Evolutionary conservation across 441 rosid genomes (phyloP).

Genomic region (Melastoma candidum): DNA sequence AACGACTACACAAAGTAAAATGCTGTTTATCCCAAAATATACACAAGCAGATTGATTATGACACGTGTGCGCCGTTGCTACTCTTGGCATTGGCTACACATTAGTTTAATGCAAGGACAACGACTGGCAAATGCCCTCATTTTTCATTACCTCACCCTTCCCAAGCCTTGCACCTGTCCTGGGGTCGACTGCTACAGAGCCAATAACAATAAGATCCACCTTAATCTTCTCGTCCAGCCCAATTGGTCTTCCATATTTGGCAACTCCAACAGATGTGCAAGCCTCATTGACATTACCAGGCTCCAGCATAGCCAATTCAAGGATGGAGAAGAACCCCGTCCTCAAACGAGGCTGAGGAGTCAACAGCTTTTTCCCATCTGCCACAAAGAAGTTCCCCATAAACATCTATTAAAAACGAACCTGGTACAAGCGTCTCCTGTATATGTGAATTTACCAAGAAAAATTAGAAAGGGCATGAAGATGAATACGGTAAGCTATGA

Average conservation of each 20-base stretch:
- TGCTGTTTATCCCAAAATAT: no score
- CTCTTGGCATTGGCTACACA: no score
- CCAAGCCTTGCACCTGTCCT: conserved; percentile 82
- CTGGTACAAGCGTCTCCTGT: no score
- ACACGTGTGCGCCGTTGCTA: no score
- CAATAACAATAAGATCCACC: conserved; percentile 74
- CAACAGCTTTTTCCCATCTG: conserved; percentile 67
- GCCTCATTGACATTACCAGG: conserved; percentile 48
- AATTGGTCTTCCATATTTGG: conserved; percentile 77
- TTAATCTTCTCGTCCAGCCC: conserved; percentile 71
- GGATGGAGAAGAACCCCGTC: conserved; percentile 77
- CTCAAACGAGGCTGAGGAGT: conserved; percentile 92
- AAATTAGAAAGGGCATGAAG: no score
- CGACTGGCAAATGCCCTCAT: conserved; percentile 4
- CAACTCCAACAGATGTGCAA: conserved; percentile 76
- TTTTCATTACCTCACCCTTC: conserved; percentile 71
- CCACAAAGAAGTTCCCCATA: background rate
- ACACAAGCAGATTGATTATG: no score
- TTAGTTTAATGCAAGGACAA: background rate
- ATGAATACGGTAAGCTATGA: no score
- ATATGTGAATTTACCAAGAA: no score
- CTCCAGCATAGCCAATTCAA: conserved; percentile 40
- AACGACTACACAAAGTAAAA: no score
- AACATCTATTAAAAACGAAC: no score
- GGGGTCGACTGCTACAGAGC: conserved; percentile 86